phyloP scores from a whole-genome alignment of 805 yeast genomes.

The Lachancea thermotolerans region DNA sequence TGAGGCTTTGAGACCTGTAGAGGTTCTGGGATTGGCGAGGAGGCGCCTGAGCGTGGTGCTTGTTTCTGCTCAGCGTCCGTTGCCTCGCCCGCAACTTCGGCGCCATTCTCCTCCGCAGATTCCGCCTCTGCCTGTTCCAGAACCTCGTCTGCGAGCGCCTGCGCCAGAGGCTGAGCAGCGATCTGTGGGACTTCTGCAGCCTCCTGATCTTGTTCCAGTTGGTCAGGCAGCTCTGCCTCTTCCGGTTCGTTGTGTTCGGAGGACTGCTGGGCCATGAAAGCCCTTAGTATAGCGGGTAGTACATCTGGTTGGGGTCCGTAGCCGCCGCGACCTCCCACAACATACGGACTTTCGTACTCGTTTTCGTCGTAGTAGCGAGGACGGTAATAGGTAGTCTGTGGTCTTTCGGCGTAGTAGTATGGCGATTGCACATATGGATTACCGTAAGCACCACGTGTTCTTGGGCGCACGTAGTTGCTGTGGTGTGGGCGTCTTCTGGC shows the following conservation, averaged over 20 bases:
- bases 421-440: constrained; percentile 1
- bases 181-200: background rate
- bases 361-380: constrained; percentile 8
- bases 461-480: constrained; percentile 3
- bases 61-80: constrained; percentile 2
- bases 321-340: background rate
- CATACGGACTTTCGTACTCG: constrained; percentile 3
- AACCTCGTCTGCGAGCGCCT: background rate
- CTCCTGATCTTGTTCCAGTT: background rate
- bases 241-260: background rate
- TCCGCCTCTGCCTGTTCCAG: background rate
- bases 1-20: constrained; percentile 43
- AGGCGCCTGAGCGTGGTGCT: constrained; percentile 13
- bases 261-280: constrained; percentile 17
- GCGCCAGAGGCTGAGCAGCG: background rate
- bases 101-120: background rate
- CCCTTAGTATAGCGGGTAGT: constrained; percentile 17
- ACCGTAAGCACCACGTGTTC: background rate
- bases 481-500: constrained; percentile 6
- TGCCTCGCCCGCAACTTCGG: constrained; percentile 6
- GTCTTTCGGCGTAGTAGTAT: constrained; percentile 7
- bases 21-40: constrained; percentile 34
- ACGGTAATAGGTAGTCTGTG: constrained; percentile 8
- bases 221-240: constrained; percentile 1
- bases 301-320: constrained; percentile 5